Percentiles rank a stretch among this genome's conserved stretches.
These are phyloP conservation scores for Saururus chinensis DNA, from an alignment of 164 flowering plant species.

Conservation along the genomic window DNA sequence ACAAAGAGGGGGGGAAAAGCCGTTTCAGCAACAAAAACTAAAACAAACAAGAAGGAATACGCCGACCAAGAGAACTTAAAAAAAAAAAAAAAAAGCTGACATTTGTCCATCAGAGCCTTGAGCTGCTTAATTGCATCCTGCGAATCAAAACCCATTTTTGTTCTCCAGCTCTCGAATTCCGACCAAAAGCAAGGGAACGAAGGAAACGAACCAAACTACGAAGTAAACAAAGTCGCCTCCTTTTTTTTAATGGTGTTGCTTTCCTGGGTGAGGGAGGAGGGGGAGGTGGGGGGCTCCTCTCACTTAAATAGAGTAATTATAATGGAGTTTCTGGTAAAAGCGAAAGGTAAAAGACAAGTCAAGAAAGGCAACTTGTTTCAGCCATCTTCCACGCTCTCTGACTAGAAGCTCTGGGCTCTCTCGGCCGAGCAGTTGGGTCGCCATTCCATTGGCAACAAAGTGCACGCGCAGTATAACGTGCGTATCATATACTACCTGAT, in stretches of 20 bases:
- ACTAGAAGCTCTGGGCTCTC: too few relatives aligned
- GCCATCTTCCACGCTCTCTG: background rate
- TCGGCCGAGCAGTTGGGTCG: too few relatives aligned
- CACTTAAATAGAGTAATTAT: background rate
- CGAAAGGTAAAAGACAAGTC: background rate
- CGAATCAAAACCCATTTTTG: conserved; percentile 35
- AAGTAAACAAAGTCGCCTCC: too few relatives aligned
- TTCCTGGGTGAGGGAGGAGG: too few relatives aligned
- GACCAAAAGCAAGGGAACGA: too few relatives aligned
- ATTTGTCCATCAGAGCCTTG: conserved; percentile 38
- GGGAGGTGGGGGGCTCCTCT: background rate
- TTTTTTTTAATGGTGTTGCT: too few relatives aligned
- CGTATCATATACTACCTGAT: too few relatives aligned
- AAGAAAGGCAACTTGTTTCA: background rate
- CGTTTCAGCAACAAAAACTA: background rate
- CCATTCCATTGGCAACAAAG: too few relatives aligned
- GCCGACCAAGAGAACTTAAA: background rate
- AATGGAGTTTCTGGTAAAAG: background rate
- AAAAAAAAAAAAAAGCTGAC: conserved; percentile 15
- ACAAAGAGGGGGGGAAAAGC: conserved; percentile 1
- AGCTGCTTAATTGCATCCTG: conserved; percentile 48
- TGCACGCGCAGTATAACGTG: too few relatives aligned
- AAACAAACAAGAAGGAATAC: background rate
- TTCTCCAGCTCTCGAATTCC: background rate
- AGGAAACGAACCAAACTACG: background rate